A percentile compares a stretch with the other conserved stretches of the same genome.
These are phyloP conservation scores for Chlorociboria aeruginascens DNA, from an alignment of 495 filamentous ascomycete species.

Conservation along the genomic window DNA sequence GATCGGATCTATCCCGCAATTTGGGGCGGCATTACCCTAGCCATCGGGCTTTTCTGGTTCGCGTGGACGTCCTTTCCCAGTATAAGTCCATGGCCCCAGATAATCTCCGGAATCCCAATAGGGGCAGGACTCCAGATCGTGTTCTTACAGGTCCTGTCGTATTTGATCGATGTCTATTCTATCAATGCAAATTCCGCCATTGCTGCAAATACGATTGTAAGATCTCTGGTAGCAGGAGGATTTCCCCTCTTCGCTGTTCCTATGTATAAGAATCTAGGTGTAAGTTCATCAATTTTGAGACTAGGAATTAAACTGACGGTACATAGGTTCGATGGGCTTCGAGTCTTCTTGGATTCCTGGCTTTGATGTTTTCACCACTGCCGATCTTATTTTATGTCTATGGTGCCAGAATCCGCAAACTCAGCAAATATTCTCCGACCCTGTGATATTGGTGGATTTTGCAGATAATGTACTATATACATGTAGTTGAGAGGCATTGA, in stretches of 20 bases:
- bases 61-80: slow-evolving; percentile 61
- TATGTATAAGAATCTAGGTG: slow-evolving; percentile 50
- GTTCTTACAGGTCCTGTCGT: slow-evolving; percentile 15
- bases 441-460: too few species aligned
- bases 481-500: too few species aligned
- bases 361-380: slow-evolving; percentile 51
- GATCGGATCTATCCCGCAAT: slow-evolving; percentile 77
- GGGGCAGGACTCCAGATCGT: slow-evolving; percentile 50
- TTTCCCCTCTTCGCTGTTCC: slow-evolving; percentile 53
- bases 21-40: slow-evolving; percentile 53
- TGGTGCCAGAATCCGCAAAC: slow-evolving; percentile 45
- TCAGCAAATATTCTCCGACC: slow-evolving; percentile 44
- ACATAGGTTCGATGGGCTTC: slow-evolving; percentile 37
- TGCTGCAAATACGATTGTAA: slow-evolving; percentile 56
- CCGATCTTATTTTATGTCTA: slow-evolving; percentile 62
- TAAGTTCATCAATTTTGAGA: slow-evolving; percentile 11
- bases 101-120: slow-evolving; percentile 59
- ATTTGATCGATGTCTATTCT: slow-evolving; percentile 53
- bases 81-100: slow-evolving; percentile 57
- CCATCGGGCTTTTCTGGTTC: slow-evolving; percentile 51
- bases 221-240: slow-evolving; percentile 48
- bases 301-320: too few species aligned
- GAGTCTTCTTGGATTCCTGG: slow-evolving; percentile 52
- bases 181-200: slow-evolving; percentile 49
- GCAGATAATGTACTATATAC: too few species aligned